phyloP scores from a whole-genome alignment of 345 rosid genomes.

The Hypericum perforatum region DNA sequence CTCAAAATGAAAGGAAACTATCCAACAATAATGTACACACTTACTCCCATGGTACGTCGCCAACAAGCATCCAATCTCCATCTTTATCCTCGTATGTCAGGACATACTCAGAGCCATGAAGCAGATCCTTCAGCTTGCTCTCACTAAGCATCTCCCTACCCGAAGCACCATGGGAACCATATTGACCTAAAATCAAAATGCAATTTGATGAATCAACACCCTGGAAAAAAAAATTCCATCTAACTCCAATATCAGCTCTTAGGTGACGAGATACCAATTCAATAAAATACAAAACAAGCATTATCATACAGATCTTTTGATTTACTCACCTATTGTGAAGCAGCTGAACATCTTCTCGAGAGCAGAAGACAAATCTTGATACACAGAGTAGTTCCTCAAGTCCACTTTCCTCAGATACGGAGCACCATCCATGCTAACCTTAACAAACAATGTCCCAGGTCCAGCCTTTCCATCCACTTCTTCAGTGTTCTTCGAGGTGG shows the following conservation, averaged over 20 bases:
- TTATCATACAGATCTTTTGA: neutral
- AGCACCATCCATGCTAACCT: conserved; percentile 30
- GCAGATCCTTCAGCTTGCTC: conserved; percentile 26
- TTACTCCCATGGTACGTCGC: conserved; percentile 33
- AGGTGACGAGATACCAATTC: neutral
- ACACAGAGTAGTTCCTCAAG: conserved; percentile 23
- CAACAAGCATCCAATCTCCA: conserved; percentile 32
- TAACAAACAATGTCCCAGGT: conserved; percentile 19
- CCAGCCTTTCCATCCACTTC: conserved; percentile 27
- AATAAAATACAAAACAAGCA: neutral
- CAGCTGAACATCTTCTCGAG: conserved; percentile 32
- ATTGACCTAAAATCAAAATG: conserved; percentile 21
- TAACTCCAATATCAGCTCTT: neutral
- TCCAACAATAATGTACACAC: neutral
- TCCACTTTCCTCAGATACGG: conserved; percentile 28
- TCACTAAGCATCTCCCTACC: conserved; percentile 24
- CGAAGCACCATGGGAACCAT: conserved; percentile 21
- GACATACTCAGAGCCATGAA: conserved; percentile 28
- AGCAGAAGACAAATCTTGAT: conserved; percentile 22
- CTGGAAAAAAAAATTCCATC: neutral
- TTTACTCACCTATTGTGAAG: conserved; percentile 24
- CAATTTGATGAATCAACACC: conserved; percentile 16
- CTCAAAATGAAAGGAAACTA: neutral
- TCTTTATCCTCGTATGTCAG: conserved; percentile 28
- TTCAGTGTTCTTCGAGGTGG: conserved; percentile 23